Evolutionary conservation across 306 rosid species (phyloP), one percentile per base, ranked within the genome.

Genomic region (Trifolium repens): DNA sequence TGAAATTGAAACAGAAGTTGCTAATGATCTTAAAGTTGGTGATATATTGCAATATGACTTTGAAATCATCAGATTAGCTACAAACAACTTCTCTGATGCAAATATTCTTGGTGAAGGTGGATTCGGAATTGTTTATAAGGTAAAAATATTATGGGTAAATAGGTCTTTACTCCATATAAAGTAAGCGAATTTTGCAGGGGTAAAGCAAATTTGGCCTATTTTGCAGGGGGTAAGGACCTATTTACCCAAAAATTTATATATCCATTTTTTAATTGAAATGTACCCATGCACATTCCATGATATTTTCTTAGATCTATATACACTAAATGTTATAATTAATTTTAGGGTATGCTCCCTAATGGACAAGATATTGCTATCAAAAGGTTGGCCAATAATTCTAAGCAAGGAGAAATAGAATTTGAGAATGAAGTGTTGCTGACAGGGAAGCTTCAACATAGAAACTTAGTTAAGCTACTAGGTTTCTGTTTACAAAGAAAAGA

Each of bases 81-180:
- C 89, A 1, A 26, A 79, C 54, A 35, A 83, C 59, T 87, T 87
- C 54, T 81, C 88, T 13, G 73, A 79, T 22, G 76, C 34, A 47
- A 89, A 87, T 24, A 87, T 79, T 13, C 81, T 87, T 37, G 93
- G 91, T 32, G 60, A 83, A 62, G 89, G 91, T 8, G 87, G 89
- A 57, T 87, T 87, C 68, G 91, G 91, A 54, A 40, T 43, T 27
- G 87, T 89, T 71, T 87, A 87, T 17, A 61, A 72, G 53, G 57
- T 59, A 32, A 69, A 17, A 32, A 8, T 24, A 37, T 39, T 22
- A 22, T 22, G 1, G 24, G 24, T 22, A 22, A 22, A 22, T 1
- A 63, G 0, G 5, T 43, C 26, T 9, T 1, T 17, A 3, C 3
- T 3, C 3, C 8, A 22, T 22, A 1, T 2, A 12, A 2, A 17